Evolutionary conservation across 768 basidiomycete species (phyloP), one percentile per base, ranked within the genome.

Genomic region (Amanita pallidorosea): DNA sequence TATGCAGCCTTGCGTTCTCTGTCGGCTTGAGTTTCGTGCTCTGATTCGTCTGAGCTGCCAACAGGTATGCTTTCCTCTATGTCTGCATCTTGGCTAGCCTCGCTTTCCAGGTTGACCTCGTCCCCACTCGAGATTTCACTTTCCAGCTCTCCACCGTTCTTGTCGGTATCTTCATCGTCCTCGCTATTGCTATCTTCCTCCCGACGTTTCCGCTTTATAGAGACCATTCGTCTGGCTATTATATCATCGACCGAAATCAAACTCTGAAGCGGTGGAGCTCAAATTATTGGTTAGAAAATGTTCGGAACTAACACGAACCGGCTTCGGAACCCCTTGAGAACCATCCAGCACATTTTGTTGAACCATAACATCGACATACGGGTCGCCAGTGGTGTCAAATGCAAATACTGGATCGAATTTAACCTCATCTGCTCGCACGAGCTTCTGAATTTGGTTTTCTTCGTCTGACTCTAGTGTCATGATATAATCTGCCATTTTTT

Each of bases 211-310:
- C 89, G 78, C 61, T 92, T 88, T 7, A 69, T 64, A 47, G 67
- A 66, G 52, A 81, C 58, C 60, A 71, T 76, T 59, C 81, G 75
- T 51, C 85, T 77, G 46, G 83, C 82, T 64, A 97, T 94, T 54
- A 97, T 94, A 60, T 95, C 90, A 63, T 95, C 87, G 8, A 97
- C 83, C 41, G 85, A 89, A 48, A 95, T 79, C n/a, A 83, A 83
- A 62, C 77, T 69, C 84, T 89, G 55, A 5, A 57, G 6, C 43
- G 15, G 31, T 31, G 7, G 23, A 34, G 54, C 47, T 47, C 45
- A 35, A 41, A 36, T 33, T 23, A 34, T 27, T 47, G 37, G 53
- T 47, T 40, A 11, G n/a, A 17, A 27, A 23, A 45, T 52, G 33
- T 12, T 33, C 33, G 33, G 13, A 13, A 5, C 5, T 44, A 56